phyloP scores from a whole-genome alignment of 1,284 basidiomycete genomes.

The Boletus subluridellus region DNA sequence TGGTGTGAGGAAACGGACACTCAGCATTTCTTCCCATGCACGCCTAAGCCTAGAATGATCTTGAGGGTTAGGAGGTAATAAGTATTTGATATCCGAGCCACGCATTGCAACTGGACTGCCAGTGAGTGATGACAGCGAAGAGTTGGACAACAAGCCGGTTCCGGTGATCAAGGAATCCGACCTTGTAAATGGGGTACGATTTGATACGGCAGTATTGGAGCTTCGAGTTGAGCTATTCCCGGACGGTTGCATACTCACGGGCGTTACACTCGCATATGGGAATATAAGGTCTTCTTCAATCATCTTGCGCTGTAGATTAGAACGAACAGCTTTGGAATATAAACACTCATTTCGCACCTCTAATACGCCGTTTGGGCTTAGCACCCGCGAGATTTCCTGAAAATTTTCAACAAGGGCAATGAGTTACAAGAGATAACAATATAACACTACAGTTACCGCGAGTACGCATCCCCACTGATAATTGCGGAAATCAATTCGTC shows the following conservation, averaged over 20 bases:
- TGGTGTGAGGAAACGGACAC: constrained; percentile 52
- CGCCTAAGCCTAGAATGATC: constrained; percentile 60
- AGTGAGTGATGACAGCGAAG: constrained; percentile 22
- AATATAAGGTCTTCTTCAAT: constrained; percentile 72
- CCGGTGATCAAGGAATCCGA: constrained; percentile 25
- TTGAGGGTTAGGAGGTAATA: constrained; percentile 42
- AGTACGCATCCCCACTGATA: constrained; percentile 49
- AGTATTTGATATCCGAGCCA: constrained; percentile 8
- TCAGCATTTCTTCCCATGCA: constrained; percentile 69
- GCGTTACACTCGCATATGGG: constrained; percentile 34
- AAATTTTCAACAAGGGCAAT: constrained; percentile 5
- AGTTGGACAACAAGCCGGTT: constrained; percentile 5
- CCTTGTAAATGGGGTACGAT: constrained; percentile 18
- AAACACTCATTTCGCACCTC: constrained; percentile 46
- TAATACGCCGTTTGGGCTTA: constrained; percentile 57
- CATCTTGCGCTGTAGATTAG: constrained; percentile 41
- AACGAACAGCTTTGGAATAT: not conserved
- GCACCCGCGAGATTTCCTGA: constrained; percentile 63
- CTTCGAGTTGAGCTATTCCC: constrained; percentile 26
- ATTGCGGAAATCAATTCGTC: constrained; percentile 7
- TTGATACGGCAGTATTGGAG: constrained; percentile 29
- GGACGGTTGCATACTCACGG: constrained; percentile 19
- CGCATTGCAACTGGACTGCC: constrained; percentile 13
- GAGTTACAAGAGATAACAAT: constrained; percentile 12
- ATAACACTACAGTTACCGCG: constrained; percentile 38